Percentiles rank a stretch among this genome's conserved stretches.
Conservation (phyloP, 2,329 filamentous ascomycete genomes). For the Apiospora koreana region DNA sequence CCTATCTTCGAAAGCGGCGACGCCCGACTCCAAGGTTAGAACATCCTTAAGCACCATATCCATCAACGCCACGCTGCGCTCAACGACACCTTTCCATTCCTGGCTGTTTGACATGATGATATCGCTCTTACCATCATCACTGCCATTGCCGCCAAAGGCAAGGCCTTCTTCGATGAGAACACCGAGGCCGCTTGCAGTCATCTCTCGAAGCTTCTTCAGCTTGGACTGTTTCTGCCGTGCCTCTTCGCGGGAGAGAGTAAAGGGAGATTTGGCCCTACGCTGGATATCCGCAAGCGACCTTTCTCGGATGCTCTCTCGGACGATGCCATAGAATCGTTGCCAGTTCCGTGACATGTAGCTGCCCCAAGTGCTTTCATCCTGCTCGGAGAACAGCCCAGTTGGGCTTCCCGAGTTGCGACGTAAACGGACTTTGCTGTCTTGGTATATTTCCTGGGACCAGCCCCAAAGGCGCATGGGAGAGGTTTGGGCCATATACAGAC, state of each 20-base stretch:
- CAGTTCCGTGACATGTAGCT: conserved; percentile 53
- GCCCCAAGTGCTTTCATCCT: conserved; percentile 22
- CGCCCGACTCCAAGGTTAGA: conserved; percentile 61
- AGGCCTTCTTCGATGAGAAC: conserved; percentile 86
- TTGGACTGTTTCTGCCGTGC: conserved; percentile 72
- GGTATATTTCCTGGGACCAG: conserved; percentile 71
- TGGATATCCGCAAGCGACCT: conserved; percentile 72
- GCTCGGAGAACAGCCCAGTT: conserved; percentile 30
- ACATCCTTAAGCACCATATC: conserved; percentile 79
- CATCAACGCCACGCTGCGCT: conserved; percentile 81
- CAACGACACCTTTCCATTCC: conserved; percentile 71
- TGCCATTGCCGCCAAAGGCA: conserved; percentile 61
- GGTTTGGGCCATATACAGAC: conserved; percentile 83
- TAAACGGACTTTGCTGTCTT: conserved; percentile 54
- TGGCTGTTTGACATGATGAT: conserved; percentile 44
- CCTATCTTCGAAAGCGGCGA: conserved; percentile 65
- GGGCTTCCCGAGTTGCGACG: conserved; percentile 23
- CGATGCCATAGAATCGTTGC: conserved; percentile 77
- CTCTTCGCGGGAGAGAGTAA: conserved; percentile 74
- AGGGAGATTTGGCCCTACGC: conserved; percentile 72
- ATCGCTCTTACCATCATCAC: conserved; percentile 53
- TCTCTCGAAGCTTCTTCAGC: conserved; percentile 71
- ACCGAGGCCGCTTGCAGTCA: conserved; percentile 84
- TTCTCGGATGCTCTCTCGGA: conserved; percentile 73
- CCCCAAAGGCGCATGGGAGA: conserved; percentile 74